Percentiles rank a stretch among this genome's conserved stretches.
Evolutionary conservation across 2,329 filamentous ascomycete genomes (phyloP).

Genomic region (Fusarium drepaniforme): DNA sequence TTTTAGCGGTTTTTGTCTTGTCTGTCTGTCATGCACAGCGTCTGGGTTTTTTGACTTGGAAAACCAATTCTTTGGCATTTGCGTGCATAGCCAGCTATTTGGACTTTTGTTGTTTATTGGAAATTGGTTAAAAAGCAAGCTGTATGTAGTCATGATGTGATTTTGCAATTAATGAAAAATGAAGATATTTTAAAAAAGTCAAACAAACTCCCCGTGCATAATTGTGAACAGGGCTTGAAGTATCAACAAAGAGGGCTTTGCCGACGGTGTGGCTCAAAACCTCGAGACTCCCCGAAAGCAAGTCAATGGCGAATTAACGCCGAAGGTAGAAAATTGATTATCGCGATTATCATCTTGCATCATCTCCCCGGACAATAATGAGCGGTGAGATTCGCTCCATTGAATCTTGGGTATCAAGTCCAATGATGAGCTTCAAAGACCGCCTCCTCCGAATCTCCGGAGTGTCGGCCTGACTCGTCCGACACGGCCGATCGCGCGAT

Average conservation of each 20-base stretch:
- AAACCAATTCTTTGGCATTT: conserved; percentile 19
- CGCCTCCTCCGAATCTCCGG: conserved; percentile 9
- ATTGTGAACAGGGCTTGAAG: neutral
- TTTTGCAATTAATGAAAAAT: conserved; percentile 13
- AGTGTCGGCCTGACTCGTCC: conserved; percentile 26
- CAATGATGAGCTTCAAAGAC: neutral
- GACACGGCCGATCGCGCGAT: conserved; percentile 34
- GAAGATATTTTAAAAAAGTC: neutral
- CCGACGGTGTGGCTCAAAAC: neutral
- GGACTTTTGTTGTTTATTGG: conserved; percentile 9
- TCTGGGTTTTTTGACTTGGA: conserved; percentile 17
- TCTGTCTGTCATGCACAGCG: conserved; percentile 19
- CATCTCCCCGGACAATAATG: neutral
- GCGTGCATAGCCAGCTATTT: conserved; percentile 35
- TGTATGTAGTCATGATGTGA: neutral
- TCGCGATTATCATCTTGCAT: conserved; percentile 13
- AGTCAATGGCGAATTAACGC: neutral
- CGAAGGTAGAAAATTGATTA: neutral
- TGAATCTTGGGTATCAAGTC: too few species aligned
- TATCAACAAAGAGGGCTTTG: neutral
- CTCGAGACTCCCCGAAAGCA: neutral
- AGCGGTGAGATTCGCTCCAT: neutral
- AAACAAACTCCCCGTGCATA: neutral
- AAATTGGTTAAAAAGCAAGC: conserved; percentile 13
- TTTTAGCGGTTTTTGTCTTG: conserved; percentile 30